A percentile compares a stretch with the other conserved stretches of the same genome.
Evolutionary conservation across 495 filamentous ascomycete genomes (phyloP).

Genomic region (Aspergillus coremiiformis): DNA sequence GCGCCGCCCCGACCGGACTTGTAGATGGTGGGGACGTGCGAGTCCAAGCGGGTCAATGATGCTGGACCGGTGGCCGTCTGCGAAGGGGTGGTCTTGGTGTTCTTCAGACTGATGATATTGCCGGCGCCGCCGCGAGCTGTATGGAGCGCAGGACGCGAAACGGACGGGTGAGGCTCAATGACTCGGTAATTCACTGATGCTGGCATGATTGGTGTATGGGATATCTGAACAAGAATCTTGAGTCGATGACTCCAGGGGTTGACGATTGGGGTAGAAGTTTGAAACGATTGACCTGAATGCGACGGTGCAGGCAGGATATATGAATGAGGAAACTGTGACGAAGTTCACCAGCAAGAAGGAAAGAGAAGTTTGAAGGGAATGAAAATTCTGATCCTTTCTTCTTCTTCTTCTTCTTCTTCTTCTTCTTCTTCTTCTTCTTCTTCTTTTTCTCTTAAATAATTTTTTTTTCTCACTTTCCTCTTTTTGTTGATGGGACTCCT

Average conservation of each 20-base stretch:
- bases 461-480: constrained; percentile 15
- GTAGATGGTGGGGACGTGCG: constrained; percentile 45
- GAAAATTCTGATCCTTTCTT: too few relatives aligned
- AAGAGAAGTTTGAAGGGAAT: neutral
- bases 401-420: too few relatives aligned
- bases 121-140: constrained; percentile 83
- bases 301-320: neutral
- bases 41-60: constrained; percentile 40
- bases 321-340: neutral
- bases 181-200: constrained; percentile 51
- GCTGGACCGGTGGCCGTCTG: constrained; percentile 48
- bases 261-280: too few relatives aligned
- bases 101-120: constrained; percentile 66
- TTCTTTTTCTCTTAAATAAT: constrained; percentile 12
- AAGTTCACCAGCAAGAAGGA: neutral
- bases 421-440: neutral
- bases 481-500: constrained; percentile 6
- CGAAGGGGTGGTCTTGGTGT: constrained; percentile 49
- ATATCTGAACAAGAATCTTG: constrained; percentile 1
- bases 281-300: neutral
- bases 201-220: constrained; percentile 19
- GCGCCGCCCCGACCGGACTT: constrained; percentile 80
- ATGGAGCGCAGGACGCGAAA: constrained; percentile 57
- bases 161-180: constrained; percentile 73
- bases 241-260: constrained; percentile 5